Evolutionary conservation across 768 basidiomycete species (phyloP).

Genomic region (Psilocybe cyanescens): DNA sequence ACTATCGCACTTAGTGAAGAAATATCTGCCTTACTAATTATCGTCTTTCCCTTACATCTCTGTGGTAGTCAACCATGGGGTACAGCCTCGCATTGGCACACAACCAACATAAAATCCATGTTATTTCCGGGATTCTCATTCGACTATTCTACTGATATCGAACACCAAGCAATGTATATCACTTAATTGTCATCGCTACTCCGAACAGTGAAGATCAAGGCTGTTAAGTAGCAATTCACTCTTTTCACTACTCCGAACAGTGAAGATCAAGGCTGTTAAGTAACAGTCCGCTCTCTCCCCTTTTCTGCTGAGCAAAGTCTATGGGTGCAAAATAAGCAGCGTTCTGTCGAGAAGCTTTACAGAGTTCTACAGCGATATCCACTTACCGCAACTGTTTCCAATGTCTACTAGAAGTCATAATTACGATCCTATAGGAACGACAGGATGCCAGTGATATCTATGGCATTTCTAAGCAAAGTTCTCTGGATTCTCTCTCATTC

Average conservation of each 20-base stretch:
- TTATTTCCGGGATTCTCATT: neutral
- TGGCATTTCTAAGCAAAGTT: too few relatives aligned
- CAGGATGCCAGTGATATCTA: too few relatives aligned
- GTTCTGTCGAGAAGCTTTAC: neutral
- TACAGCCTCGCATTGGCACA: neutral
- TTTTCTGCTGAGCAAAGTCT: neutral
- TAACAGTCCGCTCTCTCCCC: neutral
- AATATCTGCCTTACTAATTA: neutral
- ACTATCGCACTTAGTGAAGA: neutral
- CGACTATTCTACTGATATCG: neutral
- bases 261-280: neutral
- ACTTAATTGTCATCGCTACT: neutral
- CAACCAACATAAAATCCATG: neutral
- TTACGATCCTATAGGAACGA: neutral
- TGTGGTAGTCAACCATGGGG: neutral
- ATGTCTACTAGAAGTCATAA: neutral
- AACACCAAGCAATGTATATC: neutral
- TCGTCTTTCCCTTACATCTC: neutral
- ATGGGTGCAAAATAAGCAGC: neutral
- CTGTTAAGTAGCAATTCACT: neutral
- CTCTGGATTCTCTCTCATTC: too few relatives aligned
- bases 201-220: neutral
- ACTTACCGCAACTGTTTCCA: neutral
- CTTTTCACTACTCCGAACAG: neutral
- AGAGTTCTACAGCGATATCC: neutral